Base-by-base conservation (phyloP, 2,329 filamentous ascomycete species). In the Botrytis galanthina region DNA sequence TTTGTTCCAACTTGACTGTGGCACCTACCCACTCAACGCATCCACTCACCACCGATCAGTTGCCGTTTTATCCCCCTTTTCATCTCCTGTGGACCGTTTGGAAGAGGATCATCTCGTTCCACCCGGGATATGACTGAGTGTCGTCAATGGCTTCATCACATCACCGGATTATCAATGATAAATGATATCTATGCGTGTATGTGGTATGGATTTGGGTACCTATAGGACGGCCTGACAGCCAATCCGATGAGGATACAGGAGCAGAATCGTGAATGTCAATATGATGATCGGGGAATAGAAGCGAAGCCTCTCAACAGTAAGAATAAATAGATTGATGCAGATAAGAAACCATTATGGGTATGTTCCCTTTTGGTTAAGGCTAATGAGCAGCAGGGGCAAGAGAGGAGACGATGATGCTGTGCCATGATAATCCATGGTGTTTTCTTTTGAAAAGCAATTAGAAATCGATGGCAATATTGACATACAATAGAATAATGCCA, bases 21-120 rank as follows among this genome's bases (percentile, higher is more conserved):
- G 70, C 61, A 72, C 70, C n/a, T 72, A 66, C 46, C 44, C 62
- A 72, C 59, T 37, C 26, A 54, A 35, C 51, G 32, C 51, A 60
- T 29, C 42, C 22, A 48, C 51, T 57, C 3, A 57, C n/a, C 51
- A 57, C 14, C 51, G 54, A 68, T 72, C 70, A 57, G 54, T 68
- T 68, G 39, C 70, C 44, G 62, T 72, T 72, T 60, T 72, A 68
- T 39, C 62, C 70, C 70, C 70, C 63, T 64, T 51, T 72, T 48
- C 48, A 72, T 18, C 69, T 71, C 48, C 48, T n/a, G 26, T 54
- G 48, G 48, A 54, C 48, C 46, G 46, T 63, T 63, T 39, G 32
- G 22, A 61, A 61, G 57, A 59, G 14, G 70, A 72, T 72, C 44
- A 37, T 66, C 70, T 42, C 42, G 37, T 44, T 48, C 60, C 29